phyloP scores from a whole-genome alignment of 768 basidiomycete species.

The Rhizopogon vulgaris region DNA sequence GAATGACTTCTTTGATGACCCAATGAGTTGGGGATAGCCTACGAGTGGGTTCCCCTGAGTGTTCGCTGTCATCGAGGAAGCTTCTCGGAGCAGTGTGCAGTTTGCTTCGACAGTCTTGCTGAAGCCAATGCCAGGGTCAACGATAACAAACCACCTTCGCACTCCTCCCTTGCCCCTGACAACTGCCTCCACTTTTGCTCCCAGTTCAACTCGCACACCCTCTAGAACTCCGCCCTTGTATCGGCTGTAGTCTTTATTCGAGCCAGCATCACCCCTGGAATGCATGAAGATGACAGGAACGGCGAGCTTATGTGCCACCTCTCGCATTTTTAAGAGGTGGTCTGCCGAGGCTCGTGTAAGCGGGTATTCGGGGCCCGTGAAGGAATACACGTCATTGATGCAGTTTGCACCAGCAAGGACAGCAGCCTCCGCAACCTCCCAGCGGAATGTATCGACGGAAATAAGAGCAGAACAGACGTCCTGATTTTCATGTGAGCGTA shows the following conservation, averaged over 20 bases:
- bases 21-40: constrained; percentile 66
- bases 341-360: constrained; percentile 26
- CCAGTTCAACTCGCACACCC: constrained; percentile 69
- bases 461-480: constrained; percentile 12
- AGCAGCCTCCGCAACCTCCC: constrained; percentile 68
- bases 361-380: constrained; percentile 57
- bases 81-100: constrained; percentile 54
- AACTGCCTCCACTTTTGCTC: constrained; percentile 55
- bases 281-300: constrained; percentile 94
- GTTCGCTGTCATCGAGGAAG: constrained; percentile 41
- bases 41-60: constrained; percentile 40
- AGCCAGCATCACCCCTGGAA: constrained; percentile 76
- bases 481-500: constrained; percentile 33
- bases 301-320: constrained; percentile 51
- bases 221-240: constrained; percentile 51
- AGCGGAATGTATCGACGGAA: constrained; percentile 45
- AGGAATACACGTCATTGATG: constrained; percentile 89
- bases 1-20: constrained; percentile 81
- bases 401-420: constrained; percentile 82
- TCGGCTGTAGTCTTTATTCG: constrained; percentile 57
- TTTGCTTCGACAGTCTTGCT: constrained; percentile 82
- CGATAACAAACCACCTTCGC: constrained; percentile 80
- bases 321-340: constrained; percentile 55
- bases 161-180: constrained; percentile 68
- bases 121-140: constrained; percentile 93